phyloP scores from a whole-genome alignment of 2,329 filamentous ascomycete genomes.

The Monilinia vaccinii-corymbosi region DNA sequence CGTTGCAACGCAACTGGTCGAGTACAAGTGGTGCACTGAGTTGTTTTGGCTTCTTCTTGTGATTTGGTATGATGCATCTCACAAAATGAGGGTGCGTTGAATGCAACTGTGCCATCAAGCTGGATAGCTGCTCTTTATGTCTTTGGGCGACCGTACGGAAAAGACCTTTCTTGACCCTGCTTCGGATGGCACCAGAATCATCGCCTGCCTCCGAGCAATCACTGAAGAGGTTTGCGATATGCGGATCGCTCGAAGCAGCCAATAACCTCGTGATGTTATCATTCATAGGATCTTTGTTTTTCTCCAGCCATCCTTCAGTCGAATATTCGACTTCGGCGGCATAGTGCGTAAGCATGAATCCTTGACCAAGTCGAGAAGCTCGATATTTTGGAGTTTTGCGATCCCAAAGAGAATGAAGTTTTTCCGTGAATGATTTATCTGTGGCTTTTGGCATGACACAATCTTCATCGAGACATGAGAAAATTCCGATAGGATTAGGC shows the following conservation, averaged over 20 bases:
- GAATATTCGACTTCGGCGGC: slow-evolving; percentile 96
- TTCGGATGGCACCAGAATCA: slow-evolving; percentile 56
- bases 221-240: slow-evolving; percentile 74
- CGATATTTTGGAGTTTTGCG: slow-evolving; percentile 92
- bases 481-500: slow-evolving; percentile 95
- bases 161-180: slow-evolving; percentile 88
- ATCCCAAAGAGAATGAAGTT: slow-evolving; percentile 94
- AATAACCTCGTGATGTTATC: slow-evolving; percentile 91
- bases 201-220: slow-evolving; percentile 83
- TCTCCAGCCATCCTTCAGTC: slow-evolving; percentile 91
- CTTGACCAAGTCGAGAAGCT: slow-evolving; percentile 76
- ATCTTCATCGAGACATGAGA: slow-evolving; percentile 95
- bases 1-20: slow-evolving; percentile 95
- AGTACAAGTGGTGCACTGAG: slow-evolving; percentile 88
- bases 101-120: slow-evolving; percentile 85
- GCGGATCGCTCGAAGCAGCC: slow-evolving; percentile 70
- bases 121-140: slow-evolving; percentile 98
- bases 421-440: slow-evolving; percentile 94
- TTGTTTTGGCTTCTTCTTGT: slow-evolving; percentile 93
- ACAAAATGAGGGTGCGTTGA: slow-evolving; percentile 98
- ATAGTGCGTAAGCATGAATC: slow-evolving; percentile 94
- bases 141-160: slow-evolving; percentile 95
- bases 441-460: slow-evolving; percentile 98
- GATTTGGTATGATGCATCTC: slow-evolving; percentile 93
- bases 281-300: slow-evolving; percentile 97